A percentile compares a stretch with the other conserved stretches of the same genome.
Evolutionary conservation across 176 grass and related monocot species (phyloP).

Genomic region (Oryza meyeriana): DNA sequence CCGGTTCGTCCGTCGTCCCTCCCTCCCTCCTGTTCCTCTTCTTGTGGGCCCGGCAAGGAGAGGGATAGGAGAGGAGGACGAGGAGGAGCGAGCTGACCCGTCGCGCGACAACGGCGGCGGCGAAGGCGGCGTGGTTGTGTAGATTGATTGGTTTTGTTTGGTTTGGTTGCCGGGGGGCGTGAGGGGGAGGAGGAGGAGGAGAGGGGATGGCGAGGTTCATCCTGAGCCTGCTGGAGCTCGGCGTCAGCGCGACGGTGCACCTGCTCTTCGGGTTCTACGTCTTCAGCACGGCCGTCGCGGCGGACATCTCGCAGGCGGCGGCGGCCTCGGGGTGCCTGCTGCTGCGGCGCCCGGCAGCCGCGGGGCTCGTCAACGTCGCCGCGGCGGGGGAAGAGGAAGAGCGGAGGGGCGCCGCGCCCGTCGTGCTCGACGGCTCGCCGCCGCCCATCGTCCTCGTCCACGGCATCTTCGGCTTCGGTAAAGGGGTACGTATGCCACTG

Average conservation of each 20-base stretch:
- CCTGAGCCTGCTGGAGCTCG: conserved; percentile 70
- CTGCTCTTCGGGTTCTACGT: conserved; percentile 89
- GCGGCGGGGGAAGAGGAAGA: conserved; percentile 31
- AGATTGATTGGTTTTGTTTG: not conserved
- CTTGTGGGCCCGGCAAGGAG: not conserved
- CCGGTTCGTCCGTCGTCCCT: not conserved
- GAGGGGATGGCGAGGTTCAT: conserved; percentile 66
- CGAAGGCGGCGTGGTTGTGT: not conserved
- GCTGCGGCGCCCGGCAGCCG: conserved; percentile 30
- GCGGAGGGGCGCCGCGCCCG: conserved; percentile 31
- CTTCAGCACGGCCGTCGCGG: conserved; percentile 85
- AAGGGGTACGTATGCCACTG: conserved; percentile 54
- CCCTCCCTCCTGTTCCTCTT: conserved; percentile 29
- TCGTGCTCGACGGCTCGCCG: conserved; percentile 58
- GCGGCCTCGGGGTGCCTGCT: conserved; percentile 37
- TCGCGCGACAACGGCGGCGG: not conserved
- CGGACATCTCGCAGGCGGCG: conserved; percentile 78
- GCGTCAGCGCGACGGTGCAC: conserved; percentile 72
- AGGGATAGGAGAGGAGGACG: conserved; percentile 1
- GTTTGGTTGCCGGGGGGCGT: not conserved
- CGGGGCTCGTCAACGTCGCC: conserved; percentile 47
- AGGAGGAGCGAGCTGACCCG: not conserved
- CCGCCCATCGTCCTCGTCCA: conserved; percentile 95
- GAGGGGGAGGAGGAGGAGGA: not conserved
- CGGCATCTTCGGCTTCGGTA: conserved; percentile 97